Conservation (phyloP, 345 rosid species). For the Trapa incisa region DNA sequence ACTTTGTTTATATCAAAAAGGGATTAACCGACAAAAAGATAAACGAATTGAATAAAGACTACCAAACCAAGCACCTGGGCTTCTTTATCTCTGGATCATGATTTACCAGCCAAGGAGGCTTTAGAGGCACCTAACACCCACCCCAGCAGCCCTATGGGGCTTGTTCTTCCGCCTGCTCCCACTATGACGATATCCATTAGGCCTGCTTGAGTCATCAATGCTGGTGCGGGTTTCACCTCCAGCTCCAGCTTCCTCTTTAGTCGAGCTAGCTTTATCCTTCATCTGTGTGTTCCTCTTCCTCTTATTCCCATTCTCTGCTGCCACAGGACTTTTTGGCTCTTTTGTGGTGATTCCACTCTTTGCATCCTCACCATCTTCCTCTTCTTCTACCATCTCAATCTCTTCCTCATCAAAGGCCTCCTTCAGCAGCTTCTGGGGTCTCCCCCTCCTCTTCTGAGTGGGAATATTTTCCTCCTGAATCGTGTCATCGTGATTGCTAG, state of each 20-base stretch:
- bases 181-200: conserved; percentile 50
- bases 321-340: conserved; percentile 25
- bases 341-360: conserved; percentile 20
- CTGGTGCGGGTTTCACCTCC: conserved; percentile 31
- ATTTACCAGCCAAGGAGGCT: conserved; percentile 17
- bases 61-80: conserved; percentile 1
- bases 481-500: conserved; percentile 44
- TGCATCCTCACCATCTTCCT: conserved; percentile 40
- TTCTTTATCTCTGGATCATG: conserved; percentile 15
- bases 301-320: conserved; percentile 49
- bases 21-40: background rate
- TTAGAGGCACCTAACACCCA: conserved; percentile 52
- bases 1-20: background rate
- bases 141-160: conserved; percentile 71
- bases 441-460: conserved; percentile 55
- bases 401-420: conserved; percentile 51
- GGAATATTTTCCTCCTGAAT: conserved; percentile 66
- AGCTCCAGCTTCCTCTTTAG: conserved; percentile 43
- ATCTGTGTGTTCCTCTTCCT: conserved; percentile 36
- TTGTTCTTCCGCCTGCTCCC: conserved; percentile 60
- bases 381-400: conserved; percentile 33
- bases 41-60: background rate
- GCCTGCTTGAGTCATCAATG: conserved; percentile 36
- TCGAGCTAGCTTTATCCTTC: conserved; percentile 36
- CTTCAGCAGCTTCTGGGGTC: conserved; percentile 53